Evolutionary conservation across 331 rosid species (phyloP).

Genomic region (Quercus tomentella): DNA sequence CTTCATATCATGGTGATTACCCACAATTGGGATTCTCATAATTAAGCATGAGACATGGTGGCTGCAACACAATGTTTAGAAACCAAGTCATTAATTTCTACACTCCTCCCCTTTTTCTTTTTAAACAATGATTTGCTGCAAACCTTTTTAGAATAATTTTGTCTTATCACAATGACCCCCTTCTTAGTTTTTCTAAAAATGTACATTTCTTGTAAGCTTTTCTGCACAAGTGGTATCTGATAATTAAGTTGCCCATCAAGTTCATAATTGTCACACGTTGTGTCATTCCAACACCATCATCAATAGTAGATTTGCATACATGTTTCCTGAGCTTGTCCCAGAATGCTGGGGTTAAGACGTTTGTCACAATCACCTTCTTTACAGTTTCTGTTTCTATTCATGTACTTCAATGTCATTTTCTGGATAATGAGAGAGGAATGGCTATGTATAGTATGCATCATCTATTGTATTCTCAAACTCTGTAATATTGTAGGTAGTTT

Average conservation of each 20-base stretch:
- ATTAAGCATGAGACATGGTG: neutral
- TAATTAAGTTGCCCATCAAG: neutral
- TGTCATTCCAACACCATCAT: constrained; percentile 13
- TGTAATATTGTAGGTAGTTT: neutral
- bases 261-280: neutral
- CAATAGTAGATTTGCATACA: neutral
- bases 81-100: neutral
- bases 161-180: neutral
- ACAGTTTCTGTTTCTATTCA: neutral
- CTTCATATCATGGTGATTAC: neutral
- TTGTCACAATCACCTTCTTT: neutral
- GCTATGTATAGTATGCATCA: neutral
- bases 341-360: neutral
- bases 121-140: neutral
- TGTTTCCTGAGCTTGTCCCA: neutral
- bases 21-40: neutral
- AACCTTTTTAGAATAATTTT: neutral
- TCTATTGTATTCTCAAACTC: neutral
- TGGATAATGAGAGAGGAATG: neutral
- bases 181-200: neutral
- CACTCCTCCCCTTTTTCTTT: neutral
- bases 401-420: neutral
- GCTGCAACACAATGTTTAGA: neutral
- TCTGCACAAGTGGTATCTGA: neutral
- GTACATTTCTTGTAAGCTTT: neutral